Base-by-base conservation (phyloP, 1,284 basidiomycete genomes). In the Trametes polyzona region DNA sequence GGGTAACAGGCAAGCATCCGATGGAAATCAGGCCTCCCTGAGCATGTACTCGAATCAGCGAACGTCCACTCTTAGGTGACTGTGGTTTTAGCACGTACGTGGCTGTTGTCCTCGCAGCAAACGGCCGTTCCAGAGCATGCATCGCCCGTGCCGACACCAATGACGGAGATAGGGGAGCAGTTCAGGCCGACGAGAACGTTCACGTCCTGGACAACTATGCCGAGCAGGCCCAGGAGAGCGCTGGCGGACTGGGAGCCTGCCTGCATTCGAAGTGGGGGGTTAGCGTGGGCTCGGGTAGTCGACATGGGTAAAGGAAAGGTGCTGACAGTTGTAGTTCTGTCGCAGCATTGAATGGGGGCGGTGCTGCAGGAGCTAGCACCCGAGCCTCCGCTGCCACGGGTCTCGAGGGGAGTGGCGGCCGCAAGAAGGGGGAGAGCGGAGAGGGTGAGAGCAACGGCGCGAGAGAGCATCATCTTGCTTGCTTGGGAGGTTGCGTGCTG, bases 281-380 rank as follows among this genome's bases (percentile, higher is more conserved):
- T 5, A 32, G n/a, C 10, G 7, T 14, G 8, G 4, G 12, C 6
- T 7, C 4, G 2, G 19, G 4, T 11, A 1, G 14, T 7, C 16
- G n/a, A n/a, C n/a, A n/a, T n/a, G 16, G n/a, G 11, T 21, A 17
- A 21, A 1, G 12, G 5, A 10, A 27, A 1, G 19, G 17, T 4
- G n/a, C 47, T 49, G 27, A 57, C 55, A 9, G 12, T 43, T 4
- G 6, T 24, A 19, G 46, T 48, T 10, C 21, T 21, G 14, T 66
- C 39, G 59, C 68, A 69, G 61, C 68, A 69, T 53, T 69, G 67
- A 12, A 66, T 44, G n/a, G 57, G 21, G 16, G 63, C 66, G 33
- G 65, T 65, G 57, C 55, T 63, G 56, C 67, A 69, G 19, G 26
- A 39, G n/a, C 17, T 14, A 41, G 40, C 21, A 37, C n/a, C 6